Evolutionary conservation across 345 rosid species (phyloP).

Genomic region (Bruguiera sexangula): DNA sequence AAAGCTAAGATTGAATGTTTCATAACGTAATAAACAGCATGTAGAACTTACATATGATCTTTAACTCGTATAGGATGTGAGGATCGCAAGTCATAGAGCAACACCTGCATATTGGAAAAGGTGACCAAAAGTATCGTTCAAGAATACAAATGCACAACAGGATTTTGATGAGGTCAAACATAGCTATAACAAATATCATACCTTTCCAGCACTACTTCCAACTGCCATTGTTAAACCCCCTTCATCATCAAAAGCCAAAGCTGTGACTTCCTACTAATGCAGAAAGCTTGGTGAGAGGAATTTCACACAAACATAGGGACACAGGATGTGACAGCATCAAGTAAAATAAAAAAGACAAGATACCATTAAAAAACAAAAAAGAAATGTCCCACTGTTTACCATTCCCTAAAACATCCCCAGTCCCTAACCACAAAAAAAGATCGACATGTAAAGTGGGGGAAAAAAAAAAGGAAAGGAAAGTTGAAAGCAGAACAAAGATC

Average conservation of each 20-base stretch:
- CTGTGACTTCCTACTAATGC: conserved; percentile 74
- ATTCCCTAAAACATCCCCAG: neutral
- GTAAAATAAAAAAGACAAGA: neutral
- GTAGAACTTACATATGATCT: conserved; percentile 83
- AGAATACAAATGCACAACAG: neutral
- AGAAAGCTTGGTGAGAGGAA: conserved; percentile 5
- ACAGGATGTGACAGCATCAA: neutral
- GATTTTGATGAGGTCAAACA: neutral
- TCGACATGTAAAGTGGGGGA: neutral
- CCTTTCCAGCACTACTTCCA: conserved; percentile 93
- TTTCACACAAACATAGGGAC: neutral
- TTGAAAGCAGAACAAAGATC: neutral
- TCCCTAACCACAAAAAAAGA: no score
- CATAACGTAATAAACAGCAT: neutral
- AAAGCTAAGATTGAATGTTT: neutral
- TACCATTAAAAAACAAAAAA: neutral
- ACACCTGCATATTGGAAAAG: conserved; percentile 51
- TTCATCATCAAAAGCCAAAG: conserved; percentile 72
- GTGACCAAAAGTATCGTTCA: neutral
- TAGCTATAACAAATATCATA: conserved; percentile 22
- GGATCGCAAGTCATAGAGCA: conserved; percentile 86
- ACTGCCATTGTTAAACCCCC: conserved; percentile 84
- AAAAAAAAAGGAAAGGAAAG: neutral
- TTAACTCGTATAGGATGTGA: conserved; percentile 71
- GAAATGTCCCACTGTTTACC: neutral